Conservation (phyloP, 805 yeast species). For the Kregervanrija delftensis region DNA sequence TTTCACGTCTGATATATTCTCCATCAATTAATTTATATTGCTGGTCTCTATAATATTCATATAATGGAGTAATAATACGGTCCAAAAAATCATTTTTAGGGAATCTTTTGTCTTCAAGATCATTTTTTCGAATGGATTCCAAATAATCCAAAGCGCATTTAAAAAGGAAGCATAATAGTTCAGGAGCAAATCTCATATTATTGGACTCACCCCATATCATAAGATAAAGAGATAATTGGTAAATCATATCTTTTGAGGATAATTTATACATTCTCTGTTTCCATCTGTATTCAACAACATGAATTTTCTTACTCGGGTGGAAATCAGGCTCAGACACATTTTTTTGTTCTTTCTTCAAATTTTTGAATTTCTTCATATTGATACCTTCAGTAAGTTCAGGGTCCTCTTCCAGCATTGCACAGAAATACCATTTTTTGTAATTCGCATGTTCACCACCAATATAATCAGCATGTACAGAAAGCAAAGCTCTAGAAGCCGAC, state of each 20-base stretch:
- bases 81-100: slow-evolving; percentile 29
- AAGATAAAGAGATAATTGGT: slow-evolving; percentile 57
- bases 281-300: slow-evolving; percentile 86
- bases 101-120: neutral
- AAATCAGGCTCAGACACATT: slow-evolving; percentile 16
- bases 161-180: slow-evolving; percentile 46
- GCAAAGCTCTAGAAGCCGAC: slow-evolving; percentile 61
- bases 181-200: slow-evolving; percentile 49
- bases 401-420: slow-evolving; percentile 75
- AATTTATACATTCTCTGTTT: slow-evolving; percentile 50
- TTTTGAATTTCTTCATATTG: slow-evolving; percentile 53
- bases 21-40: slow-evolving; percentile 53
- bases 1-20: slow-evolving; percentile 52
- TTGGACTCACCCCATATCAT: slow-evolving; percentile 76
- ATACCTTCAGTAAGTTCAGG: slow-evolving; percentile 52
- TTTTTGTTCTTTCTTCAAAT: slow-evolving; percentile 49
- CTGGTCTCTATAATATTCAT: slow-evolving; percentile 60
- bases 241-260: slow-evolving; percentile 50
- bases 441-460: slow-evolving; percentile 88
- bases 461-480: slow-evolving; percentile 80
- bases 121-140: slow-evolving; percentile 26
- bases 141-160: slow-evolving; percentile 50
- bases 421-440: slow-evolving; percentile 87
- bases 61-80: slow-evolving; percentile 39
- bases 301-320: slow-evolving; percentile 29